Conservation (phyloP, 352 stramenopile genomes). For the Phytophthora brassicae region DNA sequence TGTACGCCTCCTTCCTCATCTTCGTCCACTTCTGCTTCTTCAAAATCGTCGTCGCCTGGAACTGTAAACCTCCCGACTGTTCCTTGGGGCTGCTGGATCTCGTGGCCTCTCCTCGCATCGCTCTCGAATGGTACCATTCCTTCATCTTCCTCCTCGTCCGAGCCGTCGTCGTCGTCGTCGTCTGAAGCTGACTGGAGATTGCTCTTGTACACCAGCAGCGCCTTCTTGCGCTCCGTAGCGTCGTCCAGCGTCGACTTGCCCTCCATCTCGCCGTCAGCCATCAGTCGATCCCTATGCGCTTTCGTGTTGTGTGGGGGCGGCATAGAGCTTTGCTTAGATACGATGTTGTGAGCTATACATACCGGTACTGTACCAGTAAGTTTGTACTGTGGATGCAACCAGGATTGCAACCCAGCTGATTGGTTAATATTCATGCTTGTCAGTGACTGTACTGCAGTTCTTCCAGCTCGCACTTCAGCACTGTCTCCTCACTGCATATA, state of each 20-base stretch:
- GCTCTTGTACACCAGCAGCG: constrained; percentile 77
- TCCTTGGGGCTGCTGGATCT: constrained; percentile 16
- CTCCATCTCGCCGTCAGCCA: constrained; percentile 50
- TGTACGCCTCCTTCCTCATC: constrained; percentile 61
- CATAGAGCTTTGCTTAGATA: no score
- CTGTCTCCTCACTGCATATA: no score
- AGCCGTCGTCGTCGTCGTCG: constrained; percentile 54
- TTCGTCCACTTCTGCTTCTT: constrained; percentile 33
- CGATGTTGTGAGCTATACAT: no score
- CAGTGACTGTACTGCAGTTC: no score
- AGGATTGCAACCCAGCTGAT: no score
- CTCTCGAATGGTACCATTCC: constrained; percentile 19
- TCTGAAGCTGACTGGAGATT: constrained; percentile 66
- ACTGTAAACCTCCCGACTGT: no score
- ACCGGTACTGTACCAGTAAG: no score
- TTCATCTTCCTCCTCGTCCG: constrained; percentile 41
- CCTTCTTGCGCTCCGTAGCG: constrained; percentile 71
- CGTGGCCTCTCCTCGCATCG: constrained; percentile 20
- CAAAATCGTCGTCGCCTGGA: no score
- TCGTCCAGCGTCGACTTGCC: constrained; percentile 29
- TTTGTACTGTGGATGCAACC: no score
- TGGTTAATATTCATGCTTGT: no score
- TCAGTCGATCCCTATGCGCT: constrained; percentile 22
- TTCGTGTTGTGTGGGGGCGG: constrained; percentile 3
- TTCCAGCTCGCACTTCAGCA: no score